Conservation (phyloP, 371 early-diverging fungal genomes). For the Mucor mucedo region DNA sequence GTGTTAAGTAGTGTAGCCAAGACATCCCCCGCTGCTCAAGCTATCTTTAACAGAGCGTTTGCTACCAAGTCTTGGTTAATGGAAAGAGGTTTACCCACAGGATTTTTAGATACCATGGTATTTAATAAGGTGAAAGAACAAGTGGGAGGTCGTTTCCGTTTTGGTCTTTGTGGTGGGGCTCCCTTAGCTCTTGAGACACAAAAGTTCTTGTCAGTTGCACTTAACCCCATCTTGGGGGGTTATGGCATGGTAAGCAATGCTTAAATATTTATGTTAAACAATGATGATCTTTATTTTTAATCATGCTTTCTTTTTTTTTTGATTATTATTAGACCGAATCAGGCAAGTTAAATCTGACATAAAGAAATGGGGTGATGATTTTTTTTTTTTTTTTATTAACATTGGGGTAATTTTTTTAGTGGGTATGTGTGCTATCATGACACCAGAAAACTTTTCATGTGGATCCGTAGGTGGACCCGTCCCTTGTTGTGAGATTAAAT, state of each 20-base stretch:
- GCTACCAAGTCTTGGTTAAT: slow-evolving; percentile 64
- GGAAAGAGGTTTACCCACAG: slow-evolving; percentile 58
- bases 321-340: slow-evolving; percentile 6
- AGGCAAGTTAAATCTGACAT: slow-evolving; percentile 15
- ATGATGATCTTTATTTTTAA: background rate
- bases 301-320: background rate
- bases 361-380: slow-evolving; percentile 8
- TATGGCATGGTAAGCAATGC: slow-evolving; percentile 61
- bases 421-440: slow-evolving; percentile 67
- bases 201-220: slow-evolving; percentile 67
- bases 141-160: slow-evolving; percentile 80
- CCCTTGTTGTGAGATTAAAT: slow-evolving; percentile 85
- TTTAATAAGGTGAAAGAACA: slow-evolving; percentile 76
- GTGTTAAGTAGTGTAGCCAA: slow-evolving; percentile 61
- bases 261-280: background rate
- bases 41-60: slow-evolving; percentile 67
- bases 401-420: slow-evolving; percentile 3
- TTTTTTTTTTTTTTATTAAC: slow-evolving; percentile 6
- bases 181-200: slow-evolving; percentile 76
- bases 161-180: slow-evolving; percentile 84
- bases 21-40: slow-evolving; percentile 46
- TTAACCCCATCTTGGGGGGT: slow-evolving; percentile 77
- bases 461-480: slow-evolving; percentile 85
- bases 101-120: slow-evolving; percentile 71
- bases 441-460: slow-evolving; percentile 63